These are phyloP conservation scores for barley (Hordeum vulgare) DNA, from an alignment of 176 grass and related monocot genomes.

Conservation along the genomic window DNA sequence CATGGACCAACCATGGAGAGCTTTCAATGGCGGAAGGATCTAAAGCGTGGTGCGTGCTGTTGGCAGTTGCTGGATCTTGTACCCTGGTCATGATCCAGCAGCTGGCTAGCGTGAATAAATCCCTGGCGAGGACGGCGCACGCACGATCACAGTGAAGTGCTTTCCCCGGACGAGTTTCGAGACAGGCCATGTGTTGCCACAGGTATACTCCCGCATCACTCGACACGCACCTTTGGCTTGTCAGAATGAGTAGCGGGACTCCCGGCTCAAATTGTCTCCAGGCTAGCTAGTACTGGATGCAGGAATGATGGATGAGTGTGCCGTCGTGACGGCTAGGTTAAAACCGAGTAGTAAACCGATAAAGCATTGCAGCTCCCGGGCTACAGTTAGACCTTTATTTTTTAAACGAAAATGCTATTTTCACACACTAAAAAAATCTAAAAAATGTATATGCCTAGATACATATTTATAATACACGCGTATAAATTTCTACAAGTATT, in stretches of 20 bases:
- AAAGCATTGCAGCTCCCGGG: too few relatives aligned
- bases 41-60: background rate
- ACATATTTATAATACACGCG: too few relatives aligned
- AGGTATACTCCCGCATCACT: background rate
- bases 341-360: too few relatives aligned
- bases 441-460: too few relatives aligned
- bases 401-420: too few relatives aligned
- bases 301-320: background rate
- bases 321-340: background rate
- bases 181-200: slow-evolving; percentile 16
- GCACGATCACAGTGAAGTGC: too few relatives aligned
- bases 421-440: too few relatives aligned
- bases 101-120: background rate
- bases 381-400: too few relatives aligned
- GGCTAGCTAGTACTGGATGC: background rate
- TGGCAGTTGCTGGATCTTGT: background rate
- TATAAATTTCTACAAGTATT: too few relatives aligned
- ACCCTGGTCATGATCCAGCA: background rate
- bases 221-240: background rate
- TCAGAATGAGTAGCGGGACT: background rate
- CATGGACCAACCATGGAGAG: too few relatives aligned
- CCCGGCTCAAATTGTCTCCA: background rate
- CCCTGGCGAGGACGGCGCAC: background rate
- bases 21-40: background rate
- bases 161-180: background rate